Base-by-base conservation (phyloP, 768 basidiomycete genomes). In the Udeniomyces megalosporus region DNA sequence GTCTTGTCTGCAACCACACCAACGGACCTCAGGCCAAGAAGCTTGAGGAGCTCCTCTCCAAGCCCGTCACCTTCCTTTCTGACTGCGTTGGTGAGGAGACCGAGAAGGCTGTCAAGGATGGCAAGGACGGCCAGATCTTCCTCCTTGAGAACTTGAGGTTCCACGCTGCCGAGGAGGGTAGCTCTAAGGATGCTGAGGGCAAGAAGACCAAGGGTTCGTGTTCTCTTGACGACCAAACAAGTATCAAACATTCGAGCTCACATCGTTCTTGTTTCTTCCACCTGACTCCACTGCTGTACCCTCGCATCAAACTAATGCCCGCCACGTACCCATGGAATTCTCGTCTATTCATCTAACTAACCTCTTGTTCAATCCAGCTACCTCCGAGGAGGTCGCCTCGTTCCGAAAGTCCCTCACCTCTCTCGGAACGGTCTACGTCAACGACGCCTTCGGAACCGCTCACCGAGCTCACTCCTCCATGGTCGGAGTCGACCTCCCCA, bases 391-490 rank as follows among this genome's bases (percentile, higher is more conserved):
- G 65, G 87, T 96, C 65, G 75, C 83, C 60, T 77, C 82, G 69
- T 99, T 99, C 81, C 80, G 88, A 51, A 83, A 88, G 71, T 78
- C 83, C 38, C 82, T 99, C 68, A 96, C 93, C 60, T 80, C 79
- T 60, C 84, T 99, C 68, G 92, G 92, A 57, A 91, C 96, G 70
- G 85, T 99, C 67, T 97, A 96, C 74, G 79, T 99, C 74, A 99
- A 99, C 77, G 93, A 99, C 73, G 93, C 93, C 28, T 99, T 99
- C 72, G 93, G 93, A 53, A 99, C 93, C 49, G 93, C 92, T 55
- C 93, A 99, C 75, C 89, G 93, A 68, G 91, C 90, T 10, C 93
- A 99, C 75, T 96, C 93, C 0, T 91, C 88, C 70, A 96, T 99
- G 92, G 93, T 99, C 68, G 93, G 93, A 69, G 80, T 99, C 69